Evolutionary conservation across 1,139 yeast genomes (phyloP).

Genomic region (Suhomyces bribrorum): DNA sequence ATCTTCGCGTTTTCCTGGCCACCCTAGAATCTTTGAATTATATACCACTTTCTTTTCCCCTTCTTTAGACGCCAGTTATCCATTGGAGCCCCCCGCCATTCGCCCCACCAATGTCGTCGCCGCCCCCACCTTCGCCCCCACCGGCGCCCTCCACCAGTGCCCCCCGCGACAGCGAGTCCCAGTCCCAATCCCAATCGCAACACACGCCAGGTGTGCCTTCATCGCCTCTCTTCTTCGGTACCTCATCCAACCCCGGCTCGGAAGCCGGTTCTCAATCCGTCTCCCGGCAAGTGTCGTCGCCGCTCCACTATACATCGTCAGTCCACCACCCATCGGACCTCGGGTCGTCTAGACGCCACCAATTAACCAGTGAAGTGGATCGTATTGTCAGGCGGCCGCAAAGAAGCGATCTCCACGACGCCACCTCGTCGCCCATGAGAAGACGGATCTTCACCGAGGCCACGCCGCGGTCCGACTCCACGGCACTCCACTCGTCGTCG

Average conservation of each 20-base stretch:
- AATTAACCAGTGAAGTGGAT: conserved; percentile 45
- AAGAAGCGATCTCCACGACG: conserved; percentile 47
- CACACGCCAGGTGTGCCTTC: conserved; percentile 51
- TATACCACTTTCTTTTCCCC: background rate
- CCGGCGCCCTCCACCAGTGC: conserved; percentile 17
- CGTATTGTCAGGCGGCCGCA: conserved; percentile 43
- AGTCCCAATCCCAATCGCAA: conserved; percentile 39
- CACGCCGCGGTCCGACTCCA: conserved; percentile 15
- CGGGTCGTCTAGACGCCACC: conserved; percentile 24
- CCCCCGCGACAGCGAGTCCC: conserved; percentile 32
- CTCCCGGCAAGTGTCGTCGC: conserved; percentile 40
- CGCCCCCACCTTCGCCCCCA: conserved; percentile 19
- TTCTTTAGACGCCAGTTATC: conserved; percentile 1
- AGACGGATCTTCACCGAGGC: conserved; percentile 36
- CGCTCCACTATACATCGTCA: conserved; percentile 48
- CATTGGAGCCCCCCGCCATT: background rate
- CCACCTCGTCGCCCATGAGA: conserved; percentile 43
- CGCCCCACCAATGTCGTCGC: background rate
- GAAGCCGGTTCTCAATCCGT: conserved; percentile 24
- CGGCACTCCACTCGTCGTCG: conserved; percentile 20
- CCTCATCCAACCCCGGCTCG: conserved; percentile 50
- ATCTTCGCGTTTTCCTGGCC: no score
- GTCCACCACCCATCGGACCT: conserved; percentile 39
- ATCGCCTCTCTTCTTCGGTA: conserved; percentile 66
- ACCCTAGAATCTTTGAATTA: no score